These are phyloP conservation scores for Nicotiana obtusifolia DNA, from an alignment of 257 asterid species.

Conservation along the genomic window DNA sequence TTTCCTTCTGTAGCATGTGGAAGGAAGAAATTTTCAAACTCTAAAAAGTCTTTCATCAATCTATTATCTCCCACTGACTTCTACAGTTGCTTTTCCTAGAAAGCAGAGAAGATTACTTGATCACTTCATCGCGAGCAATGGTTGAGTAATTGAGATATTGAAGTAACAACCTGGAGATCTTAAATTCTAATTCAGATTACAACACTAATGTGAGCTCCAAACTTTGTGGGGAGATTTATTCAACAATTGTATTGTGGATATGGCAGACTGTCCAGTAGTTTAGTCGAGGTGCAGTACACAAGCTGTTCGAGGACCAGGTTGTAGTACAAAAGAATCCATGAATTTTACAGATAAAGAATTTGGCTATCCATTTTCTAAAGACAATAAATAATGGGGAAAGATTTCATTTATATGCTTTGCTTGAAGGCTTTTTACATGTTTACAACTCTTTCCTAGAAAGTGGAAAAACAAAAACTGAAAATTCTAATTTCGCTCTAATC, in stretches of 20 bases:
- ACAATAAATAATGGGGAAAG: neutral
- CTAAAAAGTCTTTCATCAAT: too few species aligned
- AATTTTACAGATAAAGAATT: neutral
- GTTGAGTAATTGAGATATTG: too few species aligned
- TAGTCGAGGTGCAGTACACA: neutral
- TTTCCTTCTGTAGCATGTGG: neutral
- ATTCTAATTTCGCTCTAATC: neutral
- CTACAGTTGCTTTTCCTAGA: neutral
- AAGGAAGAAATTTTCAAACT: too few species aligned
- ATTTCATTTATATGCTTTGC: neutral
- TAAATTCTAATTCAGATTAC: too few species aligned
- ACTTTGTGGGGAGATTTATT: neutral
- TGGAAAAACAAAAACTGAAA: neutral
- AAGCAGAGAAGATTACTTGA: too few species aligned
- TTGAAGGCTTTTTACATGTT: neutral
- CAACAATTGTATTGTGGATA: too few species aligned
- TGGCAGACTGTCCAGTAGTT: too few species aligned
- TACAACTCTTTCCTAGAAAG: slow-evolving; percentile 6
- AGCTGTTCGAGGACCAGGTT: too few species aligned
- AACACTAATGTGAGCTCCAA: too few species aligned
- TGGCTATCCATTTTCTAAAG: neutral
- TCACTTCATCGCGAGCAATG: too few species aligned
- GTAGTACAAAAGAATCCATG: neutral
- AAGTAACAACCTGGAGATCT: too few species aligned
- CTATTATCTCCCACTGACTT: too few species aligned